phyloP scores from a whole-genome alignment of 1,284 basidiomycete species.

The Trichosporon asahii region DNA sequence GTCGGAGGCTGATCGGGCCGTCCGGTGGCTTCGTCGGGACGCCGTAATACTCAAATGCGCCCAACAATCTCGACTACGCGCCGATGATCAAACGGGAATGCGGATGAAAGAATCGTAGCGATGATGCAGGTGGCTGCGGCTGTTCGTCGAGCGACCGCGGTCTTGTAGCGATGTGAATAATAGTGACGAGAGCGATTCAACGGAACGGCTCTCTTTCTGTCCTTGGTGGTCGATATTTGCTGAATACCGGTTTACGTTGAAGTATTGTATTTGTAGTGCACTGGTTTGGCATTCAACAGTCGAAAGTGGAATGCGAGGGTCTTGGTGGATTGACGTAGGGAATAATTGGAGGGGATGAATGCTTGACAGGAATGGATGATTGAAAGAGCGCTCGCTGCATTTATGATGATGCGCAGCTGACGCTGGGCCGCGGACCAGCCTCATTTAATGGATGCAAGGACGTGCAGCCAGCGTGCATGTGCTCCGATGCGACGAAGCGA shows the following conservation, averaged over 20 bases:
- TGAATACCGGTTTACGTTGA: not conserved
- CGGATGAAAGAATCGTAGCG: not conserved
- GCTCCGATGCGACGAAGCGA: not conserved
- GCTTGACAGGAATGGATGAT: not conserved
- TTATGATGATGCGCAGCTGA: not conserved
- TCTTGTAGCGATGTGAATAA: not conserved
- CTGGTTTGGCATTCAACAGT: not conserved
- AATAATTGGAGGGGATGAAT: slow-evolving; percentile 3
- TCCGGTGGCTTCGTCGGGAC: not conserved
- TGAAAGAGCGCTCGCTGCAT: not conserved
- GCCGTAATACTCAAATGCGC: not conserved
- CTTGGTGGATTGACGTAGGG: not conserved
- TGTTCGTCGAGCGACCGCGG: not conserved
- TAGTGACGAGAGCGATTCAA: not conserved
- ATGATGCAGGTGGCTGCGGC: not conserved
- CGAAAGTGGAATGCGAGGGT: not conserved
- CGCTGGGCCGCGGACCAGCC: not conserved
- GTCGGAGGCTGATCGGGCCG: not conserved
- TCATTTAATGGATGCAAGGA: not conserved
- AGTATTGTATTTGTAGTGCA: not conserved
- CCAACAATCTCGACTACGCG: not conserved
- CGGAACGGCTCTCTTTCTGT: not conserved
- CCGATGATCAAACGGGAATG: not conserved
- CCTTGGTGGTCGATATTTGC: not conserved
- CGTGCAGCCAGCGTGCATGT: not conserved